Conservation (phyloP, 106 monocot species). For the Vanilla planifolia region DNA sequence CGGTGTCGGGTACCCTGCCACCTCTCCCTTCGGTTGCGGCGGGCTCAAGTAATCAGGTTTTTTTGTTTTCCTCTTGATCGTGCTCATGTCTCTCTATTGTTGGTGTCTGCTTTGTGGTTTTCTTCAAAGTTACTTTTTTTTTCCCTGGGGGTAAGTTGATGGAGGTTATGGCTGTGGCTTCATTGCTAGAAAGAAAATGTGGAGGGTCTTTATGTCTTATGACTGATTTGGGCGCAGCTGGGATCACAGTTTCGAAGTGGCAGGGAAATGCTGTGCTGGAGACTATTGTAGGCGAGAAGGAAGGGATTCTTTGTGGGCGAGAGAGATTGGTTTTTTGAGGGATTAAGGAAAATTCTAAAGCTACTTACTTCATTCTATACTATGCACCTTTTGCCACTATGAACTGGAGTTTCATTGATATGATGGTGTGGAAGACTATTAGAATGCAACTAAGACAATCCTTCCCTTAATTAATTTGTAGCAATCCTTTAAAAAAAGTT, state of each 20-base stretch:
- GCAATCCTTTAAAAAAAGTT: too few relatives aligned
- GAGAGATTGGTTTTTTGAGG: not conserved
- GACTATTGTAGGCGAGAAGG: not conserved
- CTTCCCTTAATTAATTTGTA: too few relatives aligned
- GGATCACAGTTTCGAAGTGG: not conserved
- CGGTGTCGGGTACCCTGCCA: not conserved
- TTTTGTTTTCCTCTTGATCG: not conserved
- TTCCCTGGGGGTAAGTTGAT: not conserved
- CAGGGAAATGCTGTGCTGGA: not conserved
- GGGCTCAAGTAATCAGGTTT: constrained; percentile 2
- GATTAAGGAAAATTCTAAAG: too few relatives aligned
- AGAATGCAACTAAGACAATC: too few relatives aligned
- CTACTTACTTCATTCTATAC: too few relatives aligned
- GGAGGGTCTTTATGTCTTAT: not conserved
- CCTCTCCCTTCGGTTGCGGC: not conserved
- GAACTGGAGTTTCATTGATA: too few relatives aligned
- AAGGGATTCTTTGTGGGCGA: not conserved
- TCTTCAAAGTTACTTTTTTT: not conserved
- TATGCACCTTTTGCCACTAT: too few relatives aligned
- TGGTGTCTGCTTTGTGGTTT: not conserved
- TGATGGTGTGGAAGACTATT: too few relatives aligned
- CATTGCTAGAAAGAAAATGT: not conserved
- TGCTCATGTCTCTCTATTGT: not conserved
- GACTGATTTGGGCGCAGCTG: not conserved
- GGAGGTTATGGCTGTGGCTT: not conserved